A percentile compares a stretch with the other conserved stretches of the same genome.
phyloP scores from a whole-genome alignment of 176 grass and related monocot species.

The Tillandsia leiboldiana region DNA sequence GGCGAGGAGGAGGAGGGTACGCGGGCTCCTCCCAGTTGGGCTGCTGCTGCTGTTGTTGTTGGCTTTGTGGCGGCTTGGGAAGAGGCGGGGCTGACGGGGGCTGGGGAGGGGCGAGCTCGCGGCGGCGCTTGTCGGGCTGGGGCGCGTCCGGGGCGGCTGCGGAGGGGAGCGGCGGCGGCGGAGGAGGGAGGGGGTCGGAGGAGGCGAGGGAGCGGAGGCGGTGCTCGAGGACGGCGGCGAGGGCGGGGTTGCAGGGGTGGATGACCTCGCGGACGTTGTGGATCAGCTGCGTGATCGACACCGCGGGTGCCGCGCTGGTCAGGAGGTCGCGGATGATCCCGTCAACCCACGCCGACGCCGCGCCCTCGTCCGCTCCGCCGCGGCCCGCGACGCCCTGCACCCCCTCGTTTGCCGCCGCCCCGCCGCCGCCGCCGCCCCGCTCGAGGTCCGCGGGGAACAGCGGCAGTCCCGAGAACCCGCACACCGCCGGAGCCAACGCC shows the following conservation, averaged over 20 bases:
- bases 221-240: slow-evolving; percentile 78
- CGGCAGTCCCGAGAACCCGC: slow-evolving; percentile 36
- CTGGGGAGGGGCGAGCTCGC: slow-evolving; percentile 4
- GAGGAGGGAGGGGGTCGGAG: slow-evolving; percentile 9
- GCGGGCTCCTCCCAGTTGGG: neutral
- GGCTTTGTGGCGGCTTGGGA: neutral
- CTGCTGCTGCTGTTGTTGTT: slow-evolving; percentile 27
- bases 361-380: slow-evolving; percentile 1
- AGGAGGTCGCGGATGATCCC: slow-evolving; percentile 87
- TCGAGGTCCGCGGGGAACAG: slow-evolving; percentile 29
- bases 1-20: neutral
- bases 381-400: neutral
- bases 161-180: neutral
- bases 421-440: slow-evolving; percentile 17
- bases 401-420: slow-evolving; percentile 11
- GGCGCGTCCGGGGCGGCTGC: slow-evolving; percentile 4
- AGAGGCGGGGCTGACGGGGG: slow-evolving; percentile 2
- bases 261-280: slow-evolving; percentile 95
- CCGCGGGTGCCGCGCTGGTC: slow-evolving; percentile 37
- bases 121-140: slow-evolving; percentile 17
- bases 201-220: slow-evolving; percentile 63
- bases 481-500: slow-evolving; percentile 39
- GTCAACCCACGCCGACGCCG: slow-evolving; percentile 47
- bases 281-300: slow-evolving; percentile 84
- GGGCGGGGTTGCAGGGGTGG: slow-evolving; percentile 71